A percentile compares a stretch with the other conserved stretches of the same genome.
Evolutionary conservation across 805 yeast species (phyloP).

Genomic region (Danielia reshetovae): DNA sequence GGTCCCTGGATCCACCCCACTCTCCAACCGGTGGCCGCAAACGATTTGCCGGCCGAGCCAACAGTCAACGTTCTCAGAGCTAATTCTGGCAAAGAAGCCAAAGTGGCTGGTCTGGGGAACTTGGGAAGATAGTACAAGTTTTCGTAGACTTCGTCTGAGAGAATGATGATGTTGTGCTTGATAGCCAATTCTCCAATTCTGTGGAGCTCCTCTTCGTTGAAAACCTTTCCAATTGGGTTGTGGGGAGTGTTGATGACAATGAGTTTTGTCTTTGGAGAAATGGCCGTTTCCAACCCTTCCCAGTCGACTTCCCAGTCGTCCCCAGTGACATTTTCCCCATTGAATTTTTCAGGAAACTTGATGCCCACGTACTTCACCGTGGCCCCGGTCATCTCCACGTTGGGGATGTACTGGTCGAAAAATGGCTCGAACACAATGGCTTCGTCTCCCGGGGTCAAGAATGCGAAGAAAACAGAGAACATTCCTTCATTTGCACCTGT

Average conservation of each 20-base stretch:
- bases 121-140: slow-evolving; percentile 66
- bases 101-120: slow-evolving; percentile 81
- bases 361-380: slow-evolving; percentile 82
- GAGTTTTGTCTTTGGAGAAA: slow-evolving; percentile 75
- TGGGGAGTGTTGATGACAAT: slow-evolving; percentile 92
- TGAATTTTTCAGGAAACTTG: slow-evolving; percentile 74
- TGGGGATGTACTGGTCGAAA: slow-evolving; percentile 94
- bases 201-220: slow-evolving; percentile 68
- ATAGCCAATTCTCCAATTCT: slow-evolving; percentile 81
- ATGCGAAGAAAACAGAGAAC: slow-evolving; percentile 78
- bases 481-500: slow-evolving; percentile 99
- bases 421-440: slow-evolving; percentile 96
- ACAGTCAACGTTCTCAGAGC: slow-evolving; percentile 79
- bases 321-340: slow-evolving; percentile 62
- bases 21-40: slow-evolving; percentile 99
- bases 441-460: slow-evolving; percentile 84
- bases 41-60: slow-evolving; percentile 96
- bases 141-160: slow-evolving; percentile 96
- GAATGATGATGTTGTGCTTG: slow-evolving; percentile 72
- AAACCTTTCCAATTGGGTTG: slow-evolving; percentile 92
- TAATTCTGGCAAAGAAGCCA: slow-evolving; percentile 64
- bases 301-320: slow-evolving; percentile 86
- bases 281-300: slow-evolving; percentile 67
- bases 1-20: slow-evolving; percentile 94
- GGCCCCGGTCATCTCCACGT: slow-evolving; percentile 92